Evolutionary conservation across 2,329 filamentous ascomycete species (phyloP), one percentile per base, ranked within the genome.

Genomic region (Scedosporium apiospermum): DNA sequence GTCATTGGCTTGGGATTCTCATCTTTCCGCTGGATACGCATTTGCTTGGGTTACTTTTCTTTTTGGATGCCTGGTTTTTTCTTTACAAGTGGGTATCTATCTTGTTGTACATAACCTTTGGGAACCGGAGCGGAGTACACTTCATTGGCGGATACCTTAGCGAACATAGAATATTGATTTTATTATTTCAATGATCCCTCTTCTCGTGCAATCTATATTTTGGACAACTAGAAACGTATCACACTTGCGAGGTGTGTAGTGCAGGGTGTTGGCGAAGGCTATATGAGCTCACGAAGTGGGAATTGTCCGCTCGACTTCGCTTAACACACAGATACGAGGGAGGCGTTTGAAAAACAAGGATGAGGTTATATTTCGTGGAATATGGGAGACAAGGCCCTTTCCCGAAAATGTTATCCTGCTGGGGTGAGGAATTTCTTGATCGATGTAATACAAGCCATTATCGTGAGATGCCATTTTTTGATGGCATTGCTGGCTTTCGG

Each of bases 111-210:
- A 55, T 55, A 55, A 18, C 18, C 23, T 55, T 55, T 7, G 51
- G 51, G 21, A 55, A 23, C 23, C 23, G 51, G 51, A 55, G 51
- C 51, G 51, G 51, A 55, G 51, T 55, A 55, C 51, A 55, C 23
- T 27, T 55, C 51, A 55, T 55, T 23, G 51, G 51, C 51, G 51
- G 51, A 55, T 55, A 55, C 51, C 51, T 55, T 55, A 55, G 51
- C 51, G 51, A 55, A 27, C 23, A 55, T 55, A 55, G 23, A 55
- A 23, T 23, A 55, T 55, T 55, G 51, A 23, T 55, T 55, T 55
- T 14, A 14, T 55, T 18, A 12, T 55, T 55, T 27, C 21, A 14
- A 49, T 49, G n/a, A 49, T 9, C n/a, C 5, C 44, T 49, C 44
- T 21, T 49, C 44, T 49, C 44, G 3, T 38, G 34, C 9, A 38